These are phyloP conservation scores for Babesia bigemina DNA, from an alignment of 169 alveolate genomes.

Conservation along the genomic window DNA sequence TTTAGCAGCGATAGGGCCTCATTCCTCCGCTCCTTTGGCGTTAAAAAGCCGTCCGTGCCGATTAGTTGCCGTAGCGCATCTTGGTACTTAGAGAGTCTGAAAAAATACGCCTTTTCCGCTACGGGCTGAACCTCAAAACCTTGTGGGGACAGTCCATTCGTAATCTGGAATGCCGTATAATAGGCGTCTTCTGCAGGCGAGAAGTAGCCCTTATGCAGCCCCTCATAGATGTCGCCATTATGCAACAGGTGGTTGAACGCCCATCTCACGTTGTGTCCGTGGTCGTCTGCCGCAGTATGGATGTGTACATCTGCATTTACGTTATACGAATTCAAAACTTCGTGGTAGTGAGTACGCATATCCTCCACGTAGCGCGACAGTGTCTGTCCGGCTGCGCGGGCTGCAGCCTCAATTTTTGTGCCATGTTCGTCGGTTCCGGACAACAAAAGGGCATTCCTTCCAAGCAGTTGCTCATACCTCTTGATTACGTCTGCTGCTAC, in stretches of 20 bases:
- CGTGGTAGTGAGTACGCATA: slow-evolving; percentile 66
- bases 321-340: slow-evolving; percentile 59
- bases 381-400: slow-evolving; percentile 54
- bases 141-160: slow-evolving; percentile 34
- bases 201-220: slow-evolving; percentile 74
- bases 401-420: slow-evolving; percentile 76
- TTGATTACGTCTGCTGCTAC: slow-evolving; percentile 71
- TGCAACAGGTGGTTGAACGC: slow-evolving; percentile 46
- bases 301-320: slow-evolving; percentile 73
- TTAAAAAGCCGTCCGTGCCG: slow-evolving; percentile 26
- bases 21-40: slow-evolving; percentile 53
- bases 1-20: slow-evolving; percentile 41
- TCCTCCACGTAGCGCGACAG: slow-evolving; percentile 67
- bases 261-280: slow-evolving; percentile 61
- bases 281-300: slow-evolving; percentile 80
- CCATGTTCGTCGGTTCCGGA: slow-evolving; percentile 92
- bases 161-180: slow-evolving; percentile 47
- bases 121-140: slow-evolving; percentile 66
- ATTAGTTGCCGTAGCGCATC: slow-evolving; percentile 59
- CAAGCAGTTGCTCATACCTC: slow-evolving; percentile 46
- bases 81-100: slow-evolving; percentile 61
- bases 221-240: slow-evolving; percentile 69
- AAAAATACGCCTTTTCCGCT: slow-evolving; percentile 74
- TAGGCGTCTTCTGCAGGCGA: slow-evolving; percentile 69
- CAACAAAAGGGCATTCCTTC: slow-evolving; percentile 39